Percentiles rank a stretch among this genome's conserved stretches.
Conservation (phyloP, 768 basidiomycete genomes). For the Mycena indigotica region DNA sequence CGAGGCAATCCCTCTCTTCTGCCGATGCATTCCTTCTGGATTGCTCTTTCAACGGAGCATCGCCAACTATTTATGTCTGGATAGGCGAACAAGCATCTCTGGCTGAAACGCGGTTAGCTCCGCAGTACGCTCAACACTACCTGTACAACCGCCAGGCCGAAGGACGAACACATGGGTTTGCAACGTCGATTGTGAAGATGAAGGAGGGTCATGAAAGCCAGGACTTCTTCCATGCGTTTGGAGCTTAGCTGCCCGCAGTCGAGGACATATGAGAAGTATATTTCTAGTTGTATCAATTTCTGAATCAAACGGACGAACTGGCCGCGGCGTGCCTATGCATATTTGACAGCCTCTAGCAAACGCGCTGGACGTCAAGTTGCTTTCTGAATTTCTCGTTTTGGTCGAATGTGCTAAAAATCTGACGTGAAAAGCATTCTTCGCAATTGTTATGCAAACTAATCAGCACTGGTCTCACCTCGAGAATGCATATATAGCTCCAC, state of each 20-base stretch:
- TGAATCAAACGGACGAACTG: not conserved
- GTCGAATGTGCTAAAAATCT: not conserved
- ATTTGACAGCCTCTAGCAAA: too few relatives aligned
- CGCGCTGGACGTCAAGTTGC: not conserved
- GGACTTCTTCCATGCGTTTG: constrained; percentile 42
- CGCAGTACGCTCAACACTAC: constrained; percentile 60
- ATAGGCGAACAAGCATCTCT: constrained; percentile 52
- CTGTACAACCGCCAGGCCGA: constrained; percentile 41
- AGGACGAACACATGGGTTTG: constrained; percentile 26
- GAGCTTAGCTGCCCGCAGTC: too few relatives aligned
- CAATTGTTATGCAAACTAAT: too few relatives aligned
- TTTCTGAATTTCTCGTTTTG: not conserved
- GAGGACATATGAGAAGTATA: too few relatives aligned
- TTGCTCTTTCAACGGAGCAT: constrained; percentile 33
- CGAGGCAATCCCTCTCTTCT: constrained; percentile 42
- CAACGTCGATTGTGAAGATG: constrained; percentile 53
- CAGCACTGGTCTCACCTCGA: too few relatives aligned
- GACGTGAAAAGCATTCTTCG: too few relatives aligned
- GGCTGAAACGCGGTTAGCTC: constrained; percentile 49
- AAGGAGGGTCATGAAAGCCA: constrained; percentile 55
- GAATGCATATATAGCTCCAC: too few relatives aligned
- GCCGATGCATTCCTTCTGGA: constrained; percentile 58
- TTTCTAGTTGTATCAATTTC: not conserved
- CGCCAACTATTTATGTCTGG: constrained; percentile 60
- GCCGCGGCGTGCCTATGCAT: not conserved